Evolutionary conservation across 495 filamentous ascomycete species (phyloP).

Genomic region (Alectoria sarmentosa): DNA sequence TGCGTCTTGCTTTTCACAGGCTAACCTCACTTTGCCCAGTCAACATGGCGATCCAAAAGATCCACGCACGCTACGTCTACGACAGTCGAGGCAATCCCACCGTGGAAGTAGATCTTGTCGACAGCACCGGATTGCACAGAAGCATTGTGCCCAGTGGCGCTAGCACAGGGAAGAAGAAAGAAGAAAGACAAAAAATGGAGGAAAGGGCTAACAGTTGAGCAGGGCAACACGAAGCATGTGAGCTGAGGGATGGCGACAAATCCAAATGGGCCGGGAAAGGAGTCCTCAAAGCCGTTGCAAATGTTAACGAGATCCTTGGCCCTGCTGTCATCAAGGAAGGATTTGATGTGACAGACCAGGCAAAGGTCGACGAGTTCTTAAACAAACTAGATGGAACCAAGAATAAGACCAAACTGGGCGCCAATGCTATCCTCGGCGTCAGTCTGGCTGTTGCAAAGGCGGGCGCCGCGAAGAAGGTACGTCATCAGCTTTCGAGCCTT

Average conservation of each 20-base stretch:
- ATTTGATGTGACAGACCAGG: conserved; percentile 96
- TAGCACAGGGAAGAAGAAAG: not conserved
- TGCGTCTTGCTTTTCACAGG: not conserved
- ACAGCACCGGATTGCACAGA: conserved; percentile 92
- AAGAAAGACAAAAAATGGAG: not conserved
- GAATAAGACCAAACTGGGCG: conserved; percentile 97
- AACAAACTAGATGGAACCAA: conserved; percentile 91
- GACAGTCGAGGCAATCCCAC: conserved; percentile 99
- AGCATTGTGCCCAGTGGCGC: conserved; percentile 72
- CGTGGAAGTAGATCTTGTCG: conserved; percentile 92
- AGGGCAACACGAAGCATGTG: conserved; percentile 97
- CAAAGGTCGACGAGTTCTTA: conserved; percentile 85
- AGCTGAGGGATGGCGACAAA: conserved; percentile 99
- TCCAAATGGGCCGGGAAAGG: conserved; percentile 81
- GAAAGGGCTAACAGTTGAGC: conserved; percentile 7
- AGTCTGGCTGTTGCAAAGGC: conserved; percentile 95
- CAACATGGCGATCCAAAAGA: conserved; percentile 93
- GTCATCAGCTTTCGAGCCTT: not conserved
- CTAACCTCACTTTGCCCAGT: not conserved
- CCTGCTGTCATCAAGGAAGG: conserved; percentile 88
- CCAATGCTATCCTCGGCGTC: conserved; percentile 98
- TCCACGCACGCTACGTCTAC: conserved; percentile 98
- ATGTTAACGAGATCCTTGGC: conserved; percentile 91
- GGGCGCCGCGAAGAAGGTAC: conserved; percentile 85
- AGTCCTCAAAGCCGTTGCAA: conserved; percentile 90